Percentiles rank a stretch among this genome's conserved stretches.
phyloP scores from a whole-genome alignment of 805 yeast genomes.

The Maudiozyma turicensis region DNA sequence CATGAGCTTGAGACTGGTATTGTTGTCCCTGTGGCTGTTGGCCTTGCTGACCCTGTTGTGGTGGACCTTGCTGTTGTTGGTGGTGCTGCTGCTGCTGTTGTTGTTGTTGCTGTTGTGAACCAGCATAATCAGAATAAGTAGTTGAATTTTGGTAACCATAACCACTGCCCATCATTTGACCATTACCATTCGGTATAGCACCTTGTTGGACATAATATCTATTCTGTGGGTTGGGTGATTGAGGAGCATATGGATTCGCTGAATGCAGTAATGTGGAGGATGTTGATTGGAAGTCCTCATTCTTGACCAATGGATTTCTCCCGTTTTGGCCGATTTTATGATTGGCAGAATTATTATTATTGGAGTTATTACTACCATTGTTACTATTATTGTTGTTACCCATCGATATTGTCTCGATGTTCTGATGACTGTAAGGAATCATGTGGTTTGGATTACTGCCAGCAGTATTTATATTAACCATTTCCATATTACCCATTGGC shows the following conservation, averaged over 20 bases:
- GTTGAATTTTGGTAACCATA: conserved; percentile 1
- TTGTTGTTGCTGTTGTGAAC: conserved; percentile 4
- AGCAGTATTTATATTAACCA: conserved; percentile 12
- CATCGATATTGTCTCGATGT: conserved; percentile 1
- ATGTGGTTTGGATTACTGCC: conserved; percentile 11
- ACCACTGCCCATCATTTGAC: neutral
- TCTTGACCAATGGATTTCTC: conserved; percentile 2
- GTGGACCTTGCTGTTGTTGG: conserved; percentile 1
- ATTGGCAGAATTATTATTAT: no score
- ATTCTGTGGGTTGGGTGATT: conserved; percentile 6
- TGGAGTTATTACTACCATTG: neutral
- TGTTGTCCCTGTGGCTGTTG: conserved; percentile 11
- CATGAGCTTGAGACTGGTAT: conserved; percentile 4
- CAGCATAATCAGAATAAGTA: conserved; percentile 3
- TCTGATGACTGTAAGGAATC: conserved; percentile 4
- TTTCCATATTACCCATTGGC: conserved; percentile 4
- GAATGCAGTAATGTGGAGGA: conserved; percentile 1
- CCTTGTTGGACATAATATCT: conserved; percentile 4
- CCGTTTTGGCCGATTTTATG: neutral
- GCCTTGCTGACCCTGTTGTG: conserved; percentile 4
- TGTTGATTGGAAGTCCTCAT: conserved; percentile 5
- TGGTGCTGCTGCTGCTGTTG: conserved; percentile 6
- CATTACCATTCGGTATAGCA: neutral
- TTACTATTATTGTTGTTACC: conserved; percentile 3
- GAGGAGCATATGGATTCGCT: conserved; percentile 3